Percentiles rank a stretch among this genome's conserved stretches.
phyloP scores from a whole-genome alignment of 2,329 filamentous ascomycete genomes.

The Rhynchosporium agropyri region DNA sequence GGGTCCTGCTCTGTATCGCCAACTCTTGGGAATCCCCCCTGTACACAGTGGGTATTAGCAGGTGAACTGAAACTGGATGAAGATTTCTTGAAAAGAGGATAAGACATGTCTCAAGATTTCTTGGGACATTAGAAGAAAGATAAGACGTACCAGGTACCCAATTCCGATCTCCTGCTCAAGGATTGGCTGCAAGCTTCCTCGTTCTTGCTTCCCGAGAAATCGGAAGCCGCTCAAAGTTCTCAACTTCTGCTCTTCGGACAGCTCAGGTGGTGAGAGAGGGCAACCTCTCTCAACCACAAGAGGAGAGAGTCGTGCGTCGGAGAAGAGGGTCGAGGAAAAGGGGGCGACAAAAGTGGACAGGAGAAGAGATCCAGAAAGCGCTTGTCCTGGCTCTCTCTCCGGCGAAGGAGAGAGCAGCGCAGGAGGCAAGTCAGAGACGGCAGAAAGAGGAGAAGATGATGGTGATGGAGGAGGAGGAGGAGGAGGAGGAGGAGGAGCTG shows the following conservation, averaged over 20 bases:
- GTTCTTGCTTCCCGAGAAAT: not conserved
- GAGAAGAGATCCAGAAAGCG: not conserved
- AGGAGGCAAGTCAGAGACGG: conserved; percentile 1
- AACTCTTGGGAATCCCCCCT: no score
- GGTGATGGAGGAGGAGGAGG: not conserved
- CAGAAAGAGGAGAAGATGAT: not conserved
- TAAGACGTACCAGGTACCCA: not conserved
- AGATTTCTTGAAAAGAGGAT: no score
- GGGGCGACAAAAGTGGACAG: not conserved
- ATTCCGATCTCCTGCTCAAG: not conserved
- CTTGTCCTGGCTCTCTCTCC: conserved; percentile 1
- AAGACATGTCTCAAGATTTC: no score
- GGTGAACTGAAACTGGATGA: no score
- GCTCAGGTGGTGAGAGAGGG: not conserved
- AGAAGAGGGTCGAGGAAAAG: not conserved
- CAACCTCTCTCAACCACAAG: not conserved
- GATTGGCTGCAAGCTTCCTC: not conserved
- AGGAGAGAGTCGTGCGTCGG: not conserved
- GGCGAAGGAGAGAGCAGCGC: not conserved
- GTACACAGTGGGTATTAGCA: no score
- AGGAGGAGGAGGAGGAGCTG: not conserved
- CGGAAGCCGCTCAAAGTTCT: not conserved
- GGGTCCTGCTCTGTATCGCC: no score
- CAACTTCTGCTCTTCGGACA: not conserved
- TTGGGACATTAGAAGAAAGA: no score